These are phyloP conservation scores for Coemansia sp. DNA, from an alignment of 192 early-diverging fungal genomes.

Conservation along the genomic window DNA sequence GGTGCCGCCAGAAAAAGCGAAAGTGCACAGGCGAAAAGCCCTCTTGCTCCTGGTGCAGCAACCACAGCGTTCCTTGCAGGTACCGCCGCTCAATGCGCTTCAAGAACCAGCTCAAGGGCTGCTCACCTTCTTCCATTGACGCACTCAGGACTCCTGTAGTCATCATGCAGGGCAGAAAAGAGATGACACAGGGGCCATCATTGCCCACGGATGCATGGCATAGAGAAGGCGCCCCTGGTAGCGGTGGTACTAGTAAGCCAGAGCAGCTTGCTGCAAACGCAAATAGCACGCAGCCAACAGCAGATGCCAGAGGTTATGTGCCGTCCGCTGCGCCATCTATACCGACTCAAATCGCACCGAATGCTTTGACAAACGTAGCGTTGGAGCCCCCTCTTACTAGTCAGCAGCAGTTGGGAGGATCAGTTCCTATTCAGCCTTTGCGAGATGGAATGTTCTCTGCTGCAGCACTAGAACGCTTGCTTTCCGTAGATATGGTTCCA, in stretches of 20 bases:
- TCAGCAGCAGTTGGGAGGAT: neutral
- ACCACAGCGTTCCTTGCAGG: conserved; percentile 42
- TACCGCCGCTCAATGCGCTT: conserved; percentile 54
- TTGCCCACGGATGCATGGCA: neutral
- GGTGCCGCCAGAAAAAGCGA: conserved; percentile 54
- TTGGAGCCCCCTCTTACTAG: neutral
- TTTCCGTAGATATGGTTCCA: conserved; percentile 54
- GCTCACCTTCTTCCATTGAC: conserved; percentile 24
- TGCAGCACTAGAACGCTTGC: conserved; percentile 34
- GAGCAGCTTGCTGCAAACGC: neutral
- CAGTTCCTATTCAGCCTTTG: neutral
- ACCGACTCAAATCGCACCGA: neutral
- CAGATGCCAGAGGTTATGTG: too few relatives aligned
- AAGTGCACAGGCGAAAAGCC: conserved; percentile 53
- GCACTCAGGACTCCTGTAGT: conserved; percentile 21
- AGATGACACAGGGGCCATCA: neutral
- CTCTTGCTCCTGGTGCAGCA: conserved; percentile 48
- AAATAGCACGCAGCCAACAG: neutral
- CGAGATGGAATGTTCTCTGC: conserved; percentile 24
- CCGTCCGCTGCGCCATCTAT: too few relatives aligned
- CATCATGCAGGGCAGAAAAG: neutral
- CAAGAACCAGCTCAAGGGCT: conserved; percentile 43
- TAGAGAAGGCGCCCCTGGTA: neutral
- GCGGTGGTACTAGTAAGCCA: neutral
- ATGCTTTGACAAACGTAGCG: neutral